These are phyloP conservation scores for Oldenlandia corymbosa DNA, from an alignment of 257 asterid genomes.

Conservation along the genomic window DNA sequence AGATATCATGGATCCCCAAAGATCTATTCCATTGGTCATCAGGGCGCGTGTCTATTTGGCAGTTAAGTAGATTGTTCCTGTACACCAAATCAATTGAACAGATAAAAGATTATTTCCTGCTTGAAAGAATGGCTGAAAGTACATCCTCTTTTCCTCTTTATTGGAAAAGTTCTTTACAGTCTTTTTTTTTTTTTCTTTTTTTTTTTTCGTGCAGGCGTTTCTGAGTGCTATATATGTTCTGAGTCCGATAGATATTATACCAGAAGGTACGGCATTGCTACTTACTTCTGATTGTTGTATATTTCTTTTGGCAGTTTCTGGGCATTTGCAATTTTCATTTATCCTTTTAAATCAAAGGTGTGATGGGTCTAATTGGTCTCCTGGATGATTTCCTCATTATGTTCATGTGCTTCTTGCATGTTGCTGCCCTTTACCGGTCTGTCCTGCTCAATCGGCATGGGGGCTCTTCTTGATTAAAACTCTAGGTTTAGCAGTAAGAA, in stretches of 20 bases:
- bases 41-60: conserved; percentile 88
- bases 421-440: conserved; percentile 91
- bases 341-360: conserved; percentile 33
- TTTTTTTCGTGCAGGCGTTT: conserved; percentile 28
- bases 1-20: conserved; percentile 79
- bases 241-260: conserved; percentile 46
- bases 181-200: neutral
- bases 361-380: conserved; percentile 69
- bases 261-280: conserved; percentile 37
- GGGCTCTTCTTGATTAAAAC: conserved; percentile 41
- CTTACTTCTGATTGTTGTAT: neutral
- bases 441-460: conserved; percentile 76
- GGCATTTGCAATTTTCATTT: neutral
- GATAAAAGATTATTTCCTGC: no score
- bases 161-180: no score
- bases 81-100: neutral
- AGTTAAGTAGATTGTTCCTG: conserved; percentile 49
- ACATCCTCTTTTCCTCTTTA: no score
- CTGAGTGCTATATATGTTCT: conserved; percentile 38
- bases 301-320: neutral
- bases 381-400: conserved; percentile 73
- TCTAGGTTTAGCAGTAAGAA: neutral
- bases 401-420: conserved; percentile 70
- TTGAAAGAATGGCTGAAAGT: no score
- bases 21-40: conserved; percentile 75